Evolutionary conservation across 164 flowering plant species (phyloP).

Genomic region (Vitis rotundifolia): DNA sequence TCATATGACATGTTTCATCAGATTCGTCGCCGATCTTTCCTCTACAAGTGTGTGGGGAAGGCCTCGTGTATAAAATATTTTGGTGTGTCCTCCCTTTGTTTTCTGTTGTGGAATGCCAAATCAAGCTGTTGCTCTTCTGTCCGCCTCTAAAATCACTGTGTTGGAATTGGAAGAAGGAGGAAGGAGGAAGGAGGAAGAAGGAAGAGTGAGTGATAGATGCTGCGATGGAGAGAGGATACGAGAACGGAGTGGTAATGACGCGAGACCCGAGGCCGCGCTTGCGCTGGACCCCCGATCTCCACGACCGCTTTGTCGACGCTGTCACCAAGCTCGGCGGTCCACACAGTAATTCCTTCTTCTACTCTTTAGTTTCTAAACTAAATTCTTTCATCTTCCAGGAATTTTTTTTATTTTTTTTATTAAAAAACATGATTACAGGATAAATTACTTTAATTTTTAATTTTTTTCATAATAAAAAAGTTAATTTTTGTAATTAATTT

Average conservation of each 20-base stretch:
- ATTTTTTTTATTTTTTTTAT: neutral
- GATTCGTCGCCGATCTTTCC: constrained; percentile 61
- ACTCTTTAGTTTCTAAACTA: neutral
- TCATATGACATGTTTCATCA: constrained; percentile 27
- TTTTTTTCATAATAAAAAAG: too few relatives aligned
- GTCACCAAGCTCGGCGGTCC: constrained; percentile 87
- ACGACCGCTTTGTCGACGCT: constrained; percentile 69
- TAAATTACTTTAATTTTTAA: too few relatives aligned
- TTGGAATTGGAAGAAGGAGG: neutral
- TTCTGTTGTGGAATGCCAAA: neutral
- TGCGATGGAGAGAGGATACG: constrained; percentile 13
- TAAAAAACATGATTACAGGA: too few relatives aligned
- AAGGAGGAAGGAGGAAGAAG: constrained; percentile 5
- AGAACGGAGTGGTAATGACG: constrained; percentile 51
- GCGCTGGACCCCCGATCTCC: constrained; percentile 83
- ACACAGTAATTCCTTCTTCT: constrained; percentile 42
- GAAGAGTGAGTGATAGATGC: neutral
- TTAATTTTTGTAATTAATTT: too few relatives aligned
- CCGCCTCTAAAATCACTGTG: neutral
- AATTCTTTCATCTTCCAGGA: neutral
- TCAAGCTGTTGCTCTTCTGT: too few relatives aligned
- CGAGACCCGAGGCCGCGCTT: constrained; percentile 83
- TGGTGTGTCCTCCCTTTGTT: neutral
- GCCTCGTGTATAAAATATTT: neutral
- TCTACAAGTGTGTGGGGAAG: constrained; percentile 23